Conservation (phyloP, 1,284 basidiomycete genomes). For the Puccinia triticina region DNA sequence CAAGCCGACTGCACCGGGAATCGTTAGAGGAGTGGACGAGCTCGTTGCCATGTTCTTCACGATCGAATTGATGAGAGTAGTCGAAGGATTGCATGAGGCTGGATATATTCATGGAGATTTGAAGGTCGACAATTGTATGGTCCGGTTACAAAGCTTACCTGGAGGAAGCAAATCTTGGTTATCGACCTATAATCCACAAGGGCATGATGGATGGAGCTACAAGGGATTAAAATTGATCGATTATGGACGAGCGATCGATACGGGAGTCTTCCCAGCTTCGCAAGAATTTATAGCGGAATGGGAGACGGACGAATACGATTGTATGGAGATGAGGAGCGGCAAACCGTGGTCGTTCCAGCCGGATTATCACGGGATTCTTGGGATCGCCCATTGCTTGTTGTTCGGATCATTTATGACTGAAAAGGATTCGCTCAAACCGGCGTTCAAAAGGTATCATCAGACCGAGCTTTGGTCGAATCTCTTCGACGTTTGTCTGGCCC, state of each 20-base stretch:
- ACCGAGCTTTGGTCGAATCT: slow-evolving; percentile 78
- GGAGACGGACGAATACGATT: slow-evolving; percentile 83
- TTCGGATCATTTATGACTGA: slow-evolving; percentile 89
- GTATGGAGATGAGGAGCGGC: slow-evolving; percentile 81
- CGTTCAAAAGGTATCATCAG: slow-evolving; percentile 95
- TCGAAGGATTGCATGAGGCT: slow-evolving; percentile 78
- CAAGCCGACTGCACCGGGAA: slow-evolving; percentile 59
- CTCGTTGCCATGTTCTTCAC: slow-evolving; percentile 93
- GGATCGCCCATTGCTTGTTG: slow-evolving; percentile 90
- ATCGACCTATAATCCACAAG: slow-evolving; percentile 72
- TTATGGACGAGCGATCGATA: slow-evolving; percentile 92
- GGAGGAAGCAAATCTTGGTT: slow-evolving; percentile 74
- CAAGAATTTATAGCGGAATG: slow-evolving; percentile 87
- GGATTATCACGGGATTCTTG: slow-evolving; percentile 92
- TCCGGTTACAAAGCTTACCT: slow-evolving; percentile 76
- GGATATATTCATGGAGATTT: slow-evolving; percentile 96
- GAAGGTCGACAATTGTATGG: slow-evolving; percentile 97
- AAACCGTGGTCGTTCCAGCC: slow-evolving; percentile 89
- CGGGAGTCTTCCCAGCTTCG: slow-evolving; percentile 72
- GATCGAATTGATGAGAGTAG: slow-evolving; percentile 79
- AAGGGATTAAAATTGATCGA: slow-evolving; percentile 94
- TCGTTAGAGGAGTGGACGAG: slow-evolving; percentile 72
- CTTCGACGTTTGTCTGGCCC: slow-evolving; percentile 86
- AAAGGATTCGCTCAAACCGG: slow-evolving; percentile 70
- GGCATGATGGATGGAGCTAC: slow-evolving; percentile 77